Evolutionary conservation across 352 stramenopile genomes (phyloP).

Genomic region (Globisporangium yorkense): DNA sequence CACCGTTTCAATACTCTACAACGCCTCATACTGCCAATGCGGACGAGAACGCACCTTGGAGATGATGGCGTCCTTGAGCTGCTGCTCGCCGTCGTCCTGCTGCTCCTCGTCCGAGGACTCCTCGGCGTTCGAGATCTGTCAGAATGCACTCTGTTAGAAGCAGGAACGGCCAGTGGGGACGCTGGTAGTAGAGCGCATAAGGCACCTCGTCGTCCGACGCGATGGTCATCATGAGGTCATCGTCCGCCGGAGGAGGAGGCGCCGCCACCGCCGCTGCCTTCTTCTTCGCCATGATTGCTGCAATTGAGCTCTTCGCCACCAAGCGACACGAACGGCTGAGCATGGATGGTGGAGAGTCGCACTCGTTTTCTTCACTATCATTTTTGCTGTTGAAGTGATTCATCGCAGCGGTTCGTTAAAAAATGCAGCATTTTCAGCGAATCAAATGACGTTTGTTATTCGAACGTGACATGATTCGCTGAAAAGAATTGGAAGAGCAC

Average conservation of each 20-base stretch:
- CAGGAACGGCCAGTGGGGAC: not conserved
- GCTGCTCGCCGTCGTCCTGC: slow-evolving; percentile 22
- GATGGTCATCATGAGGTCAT: slow-evolving; percentile 88
- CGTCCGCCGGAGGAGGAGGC: slow-evolving; percentile 14
- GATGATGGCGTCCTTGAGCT: slow-evolving; percentile 60
- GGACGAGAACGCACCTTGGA: slow-evolving; percentile 31
- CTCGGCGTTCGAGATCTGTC: slow-evolving; percentile 51
- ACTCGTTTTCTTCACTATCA: not conserved
- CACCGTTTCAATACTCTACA: not conserved
- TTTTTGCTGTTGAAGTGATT: not conserved
- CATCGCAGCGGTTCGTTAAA: slow-evolving; percentile 1
- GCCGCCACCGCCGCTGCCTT: not conserved
- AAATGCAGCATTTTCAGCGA: not conserved
- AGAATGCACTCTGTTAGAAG: not conserved
- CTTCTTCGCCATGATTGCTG: not conserved
- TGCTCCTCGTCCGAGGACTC: slow-evolving; percentile 71
- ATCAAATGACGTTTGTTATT: not conserved
- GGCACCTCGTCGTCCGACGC: slow-evolving; percentile 77
- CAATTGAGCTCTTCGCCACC: slow-evolving; percentile 11
- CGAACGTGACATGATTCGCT: slow-evolving; percentile 1
- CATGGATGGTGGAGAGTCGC: slow-evolving; percentile 15
- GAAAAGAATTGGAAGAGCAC: not conserved
- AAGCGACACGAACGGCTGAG: slow-evolving; percentile 12
- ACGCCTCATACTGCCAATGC: not conserved
- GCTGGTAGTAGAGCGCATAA: not conserved